Evolutionary conservation across 1,284 basidiomycete species (phyloP), one percentile per base, ranked within the genome.

Genomic region (Anthracocystis panici-leucophaei): DNA sequence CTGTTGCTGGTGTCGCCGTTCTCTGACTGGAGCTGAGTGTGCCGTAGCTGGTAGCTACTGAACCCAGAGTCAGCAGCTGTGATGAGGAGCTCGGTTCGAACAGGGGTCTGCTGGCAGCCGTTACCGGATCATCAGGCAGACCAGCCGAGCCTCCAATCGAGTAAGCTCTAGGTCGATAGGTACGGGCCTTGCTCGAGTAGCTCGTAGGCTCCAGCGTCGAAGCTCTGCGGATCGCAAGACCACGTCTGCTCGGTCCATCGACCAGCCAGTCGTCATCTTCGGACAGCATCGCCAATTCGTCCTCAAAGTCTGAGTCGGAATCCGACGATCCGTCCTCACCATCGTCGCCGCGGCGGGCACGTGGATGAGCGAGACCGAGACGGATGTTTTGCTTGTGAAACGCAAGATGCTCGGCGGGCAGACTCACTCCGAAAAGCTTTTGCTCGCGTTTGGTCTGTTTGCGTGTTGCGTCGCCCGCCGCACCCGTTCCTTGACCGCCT

Each of bases 311-410:
- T 33, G 72, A 68, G 45, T 78, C 77, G 12, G 61, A 60, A 23
- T 80, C 79, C 31, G 69, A 73, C 20, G 74, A 65, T 21, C 35
- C 60, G 33, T 78, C 78, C 23, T 79, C 75, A n/a, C 55, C 71
- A 20, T 81, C 79, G 41, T 58, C 60, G 35, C 35, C 35, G 20
- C 72, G 61, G 20, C 69, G 64, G 10, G 82, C 75, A 31, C 80
- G 76, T 3, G 83, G 83, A 61, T 84, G 83, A 2, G 83, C 76
- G 18, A 84, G 75, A 46, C 83, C 83, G 5, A 84, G 69, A 1
- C 81, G 75, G 59, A 84, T 84, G 60, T 84, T 84, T 60, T 79
- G 76, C 61, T 78, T 75, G 68, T 82, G 82, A 53, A 77, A 84
- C 6, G 74, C 82, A 1, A 84, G 69, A 45, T 84, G 83, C 66